Conservation (phyloP, 306 rosid genomes). For the Morella rubra region DNA sequence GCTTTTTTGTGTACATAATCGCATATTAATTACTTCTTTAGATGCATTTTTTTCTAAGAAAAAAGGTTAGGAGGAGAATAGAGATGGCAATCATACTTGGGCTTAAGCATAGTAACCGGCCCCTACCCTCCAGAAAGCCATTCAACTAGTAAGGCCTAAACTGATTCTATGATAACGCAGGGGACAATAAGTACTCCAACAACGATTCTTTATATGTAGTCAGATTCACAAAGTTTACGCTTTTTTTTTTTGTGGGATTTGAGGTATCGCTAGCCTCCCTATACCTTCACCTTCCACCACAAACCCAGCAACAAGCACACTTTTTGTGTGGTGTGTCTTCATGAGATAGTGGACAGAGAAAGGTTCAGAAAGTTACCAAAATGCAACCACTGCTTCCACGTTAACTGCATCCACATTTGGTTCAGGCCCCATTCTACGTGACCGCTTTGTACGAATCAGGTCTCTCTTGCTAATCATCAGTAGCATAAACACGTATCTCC, state of each 20-base stretch:
- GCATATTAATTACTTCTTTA: not conserved
- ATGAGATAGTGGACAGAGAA: constrained; percentile 18
- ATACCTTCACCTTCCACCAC: not conserved
- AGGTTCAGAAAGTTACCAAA: constrained; percentile 8
- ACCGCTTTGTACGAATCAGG: constrained; percentile 24
- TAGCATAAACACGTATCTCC: not conserved
- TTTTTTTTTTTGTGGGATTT: too few relatives aligned
- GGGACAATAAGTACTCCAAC: too few relatives aligned
- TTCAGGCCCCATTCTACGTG: constrained; percentile 16
- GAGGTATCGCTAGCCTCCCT: not conserved
- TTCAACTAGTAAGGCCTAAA: too few relatives aligned
- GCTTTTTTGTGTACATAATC: not conserved
- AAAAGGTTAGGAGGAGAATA: too few relatives aligned
- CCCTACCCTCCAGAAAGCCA: too few relatives aligned
- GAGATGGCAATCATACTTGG: too few relatives aligned
- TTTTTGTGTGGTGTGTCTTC: constrained; percentile 24
- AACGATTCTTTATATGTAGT: too few relatives aligned
- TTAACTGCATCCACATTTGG: constrained; percentile 25
- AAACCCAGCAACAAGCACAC: not conserved
- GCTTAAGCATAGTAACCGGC: too few relatives aligned
- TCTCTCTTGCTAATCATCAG: not conserved
- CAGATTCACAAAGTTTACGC: not conserved
- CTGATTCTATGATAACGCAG: too few relatives aligned
- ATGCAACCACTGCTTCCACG: constrained; percentile 30
- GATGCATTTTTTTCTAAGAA: not conserved